phyloP scores from a whole-genome alignment of 1,284 basidiomycete species.

The Laetiporus sulphureus region DNA sequence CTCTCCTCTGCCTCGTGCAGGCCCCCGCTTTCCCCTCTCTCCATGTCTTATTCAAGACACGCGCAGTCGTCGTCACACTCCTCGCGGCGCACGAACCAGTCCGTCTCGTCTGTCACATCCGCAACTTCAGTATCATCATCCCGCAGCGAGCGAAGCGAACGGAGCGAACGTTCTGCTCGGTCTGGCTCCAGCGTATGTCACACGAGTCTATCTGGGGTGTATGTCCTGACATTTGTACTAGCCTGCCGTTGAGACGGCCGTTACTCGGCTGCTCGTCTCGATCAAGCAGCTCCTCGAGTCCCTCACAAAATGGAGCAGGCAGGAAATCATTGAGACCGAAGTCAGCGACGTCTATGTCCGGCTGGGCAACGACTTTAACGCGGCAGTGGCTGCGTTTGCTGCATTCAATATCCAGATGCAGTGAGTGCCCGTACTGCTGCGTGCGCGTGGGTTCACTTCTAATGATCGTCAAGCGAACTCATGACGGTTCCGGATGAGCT shows the following conservation, averaged over 20 bases:
- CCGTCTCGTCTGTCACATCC: conserved; percentile 17
- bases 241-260: conserved; percentile 85
- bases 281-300: conserved; percentile 94
- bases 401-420: conserved; percentile 86
- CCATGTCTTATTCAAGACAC: conserved; percentile 12
- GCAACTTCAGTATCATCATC: conserved; percentile 14
- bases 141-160: conserved; percentile 13
- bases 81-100: conserved; percentile 16
- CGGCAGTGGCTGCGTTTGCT: conserved; percentile 85
- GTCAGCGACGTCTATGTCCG: conserved; percentile 97
- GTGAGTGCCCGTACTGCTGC: conserved; percentile 43
- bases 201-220: not conserved
- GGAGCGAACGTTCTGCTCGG: conserved; percentile 3
- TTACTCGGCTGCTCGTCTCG: conserved; percentile 89
- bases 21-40: not conserved
- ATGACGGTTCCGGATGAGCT: conserved; percentile 86
- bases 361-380: conserved; percentile 96
- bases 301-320: conserved; percentile 83
- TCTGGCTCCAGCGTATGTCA: conserved; percentile 8
- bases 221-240: conserved; percentile 19
- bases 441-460: not conserved
- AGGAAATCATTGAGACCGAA: conserved; percentile 69
- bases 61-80: conserved; percentile 10
- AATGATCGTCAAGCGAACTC: conserved; percentile 61
- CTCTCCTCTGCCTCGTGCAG: not conserved